Base-by-base conservation (phyloP, 75 land plant species). In the Ceratopteris richardii region DNA sequence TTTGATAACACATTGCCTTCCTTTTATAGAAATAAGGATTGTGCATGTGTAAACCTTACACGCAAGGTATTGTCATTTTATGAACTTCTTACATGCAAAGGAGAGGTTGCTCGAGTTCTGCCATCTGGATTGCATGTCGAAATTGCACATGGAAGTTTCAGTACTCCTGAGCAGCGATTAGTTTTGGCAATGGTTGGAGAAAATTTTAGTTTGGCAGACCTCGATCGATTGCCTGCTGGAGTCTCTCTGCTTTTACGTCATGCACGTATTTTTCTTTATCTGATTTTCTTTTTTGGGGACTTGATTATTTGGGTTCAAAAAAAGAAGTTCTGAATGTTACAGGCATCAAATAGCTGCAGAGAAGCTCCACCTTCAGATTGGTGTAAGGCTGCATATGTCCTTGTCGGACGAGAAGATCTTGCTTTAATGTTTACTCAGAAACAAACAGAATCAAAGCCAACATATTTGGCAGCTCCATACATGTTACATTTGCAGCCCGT, bases 141-240 rank as follows among this genome's bases (percentile, higher is more conserved):
- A 9, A 60, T 94, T 54, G 82, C 88, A 1, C 17, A 26, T 6
- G 99, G 99, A 50, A 79, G 80, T 40, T 70, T 64, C 39, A 14
- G 47, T 29, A 71, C 41, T 42, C 43, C 64, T 54, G 88, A 90
- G 78, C 96, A 95, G 60, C 70, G 69, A 14, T 74, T 77, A 24
- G 86, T 95, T 20, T 67, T 95, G 58, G 96, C 88, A 55, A 90
- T 95, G 99, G 99, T 86, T 63, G 91, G 79, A 40, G 99, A 95
- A 76, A 65, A 66, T 33, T 95, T 90, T 78, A 85, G 99, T 33
- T 63, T 84, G 21, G 80, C 85, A 42, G 83, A 95, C 22, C 65
- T 95, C 17, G 99, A 95, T 64, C 73, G 80, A 18, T 70, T 95
- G n/a, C 96, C 99, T 62, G 66, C 65, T 72, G 88, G 99, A 55